Conservation (phyloP, 306 rosid species). For the Prunus padus region DNA sequence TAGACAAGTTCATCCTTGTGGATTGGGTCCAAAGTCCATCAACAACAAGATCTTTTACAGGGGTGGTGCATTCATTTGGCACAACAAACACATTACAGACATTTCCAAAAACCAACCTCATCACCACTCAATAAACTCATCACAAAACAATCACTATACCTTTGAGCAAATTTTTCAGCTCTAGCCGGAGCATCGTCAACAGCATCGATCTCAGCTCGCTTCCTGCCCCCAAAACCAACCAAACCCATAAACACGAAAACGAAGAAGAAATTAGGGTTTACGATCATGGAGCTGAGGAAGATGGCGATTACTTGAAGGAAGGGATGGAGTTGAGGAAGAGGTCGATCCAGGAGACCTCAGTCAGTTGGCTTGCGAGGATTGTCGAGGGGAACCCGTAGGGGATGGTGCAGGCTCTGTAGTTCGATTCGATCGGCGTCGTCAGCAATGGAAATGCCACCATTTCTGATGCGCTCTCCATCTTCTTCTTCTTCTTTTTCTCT, state of each 20-base stretch:
- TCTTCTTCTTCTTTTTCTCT: background rate
- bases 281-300: background rate
- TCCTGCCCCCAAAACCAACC: constrained; percentile 38
- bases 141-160: constrained; percentile 37
- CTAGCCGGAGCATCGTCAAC: constrained; percentile 64
- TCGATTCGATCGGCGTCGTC: constrained; percentile 65
- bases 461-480: constrained; percentile 78
- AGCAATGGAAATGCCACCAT: constrained; percentile 75
- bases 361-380: constrained; percentile 80
- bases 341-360: constrained; percentile 80
- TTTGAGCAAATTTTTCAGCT: constrained; percentile 88
- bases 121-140: background rate
- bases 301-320: constrained; percentile 65
- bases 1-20: too few relatives aligned
- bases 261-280: background rate
- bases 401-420: constrained; percentile 84
- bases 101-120: background rate
- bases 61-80: too few relatives aligned
- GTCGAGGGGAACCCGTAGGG: constrained; percentile 93
- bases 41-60: too few relatives aligned
- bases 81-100: constrained; percentile 9
- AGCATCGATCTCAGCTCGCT: constrained; percentile 76
- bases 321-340: constrained; percentile 72
- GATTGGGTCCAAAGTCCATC: too few relatives aligned
- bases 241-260: background rate